Base-by-base conservation (phyloP, 2,329 filamentous ascomycete species). In the Talaromyces sp. region DNA sequence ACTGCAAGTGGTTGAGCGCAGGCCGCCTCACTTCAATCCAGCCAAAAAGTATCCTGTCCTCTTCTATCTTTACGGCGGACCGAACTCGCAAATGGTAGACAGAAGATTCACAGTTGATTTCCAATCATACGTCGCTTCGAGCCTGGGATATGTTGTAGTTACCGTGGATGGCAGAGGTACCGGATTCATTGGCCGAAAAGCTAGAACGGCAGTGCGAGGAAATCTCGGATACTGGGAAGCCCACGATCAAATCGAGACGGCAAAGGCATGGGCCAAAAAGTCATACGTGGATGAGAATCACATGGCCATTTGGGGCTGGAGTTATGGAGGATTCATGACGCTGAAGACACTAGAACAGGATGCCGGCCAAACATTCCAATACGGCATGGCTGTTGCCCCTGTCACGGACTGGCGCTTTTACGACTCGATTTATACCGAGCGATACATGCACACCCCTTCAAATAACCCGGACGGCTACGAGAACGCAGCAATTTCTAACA, bases 221-320 rank as follows among this genome's bases (percentile, higher is more conserved):
- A 88, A 96, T 65, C 84, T 99, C 32, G 95, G 95, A 19, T 80
- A 89, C 68, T 91, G 87, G 71, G 95, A 99, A 78, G 86, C 93
- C 0, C 82, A 86, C 43, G 95, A 98, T 74, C 95, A 99, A 74
- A 98, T 99, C 66, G 89, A 88, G 27, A 89, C 92, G 0, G 95
- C 90, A 3, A 89, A 93, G 75, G 85, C 89, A 65, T 98, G 91
- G 87, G 88, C 89, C 0, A 79, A 80, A 41, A 93, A 91, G 71
- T 76, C 83, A 14, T 98, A 99, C 73, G 88, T 97, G 14, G 96
- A 99, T 72, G 80, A 84, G 27, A 82, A 86, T 7, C 86, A 90
- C 58, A 85, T 99, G 67, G 93, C 92, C 21, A 96, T 99, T 71
- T 99, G 95, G 95, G 95, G 95, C 54, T 99, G 95, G 95, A 96